A percentile compares a stretch with the other conserved stretches of the same genome.
phyloP scores from a whole-genome alignment of 1,139 yeast species.

The Geotrichum bryndzae region DNA sequence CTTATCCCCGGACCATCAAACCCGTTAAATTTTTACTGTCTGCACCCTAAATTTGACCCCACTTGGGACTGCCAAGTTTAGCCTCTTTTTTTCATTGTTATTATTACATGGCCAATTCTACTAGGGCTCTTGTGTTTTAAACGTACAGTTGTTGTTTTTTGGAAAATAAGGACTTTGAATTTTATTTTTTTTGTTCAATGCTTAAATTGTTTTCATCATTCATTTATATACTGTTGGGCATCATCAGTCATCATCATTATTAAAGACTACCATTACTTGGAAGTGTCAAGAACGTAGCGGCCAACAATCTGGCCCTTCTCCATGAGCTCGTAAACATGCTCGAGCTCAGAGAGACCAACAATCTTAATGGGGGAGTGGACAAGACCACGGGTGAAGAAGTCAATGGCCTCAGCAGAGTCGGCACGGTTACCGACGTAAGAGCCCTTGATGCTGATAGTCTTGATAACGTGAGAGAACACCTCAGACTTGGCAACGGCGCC shows the following conservation, averaged over 20 bases:
- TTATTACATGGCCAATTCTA: no score
- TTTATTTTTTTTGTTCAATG: neutral
- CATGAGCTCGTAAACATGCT: slow-evolving; percentile 58
- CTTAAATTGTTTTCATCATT: neutral
- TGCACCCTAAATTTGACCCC: no score
- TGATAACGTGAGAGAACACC: slow-evolving; percentile 61
- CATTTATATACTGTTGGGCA: neutral
- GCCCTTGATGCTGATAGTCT: slow-evolving; percentile 59
- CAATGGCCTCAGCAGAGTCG: slow-evolving; percentile 71
- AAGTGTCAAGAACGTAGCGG: slow-evolving; percentile 60
- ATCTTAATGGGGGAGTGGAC: slow-evolving; percentile 62
- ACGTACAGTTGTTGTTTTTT: no score
- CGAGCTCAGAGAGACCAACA: slow-evolving; percentile 58
- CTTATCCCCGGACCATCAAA: no score
- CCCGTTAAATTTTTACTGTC: no score
- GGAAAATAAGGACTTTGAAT: no score
- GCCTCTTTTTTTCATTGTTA: no score
- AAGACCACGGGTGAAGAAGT: slow-evolving; percentile 63
- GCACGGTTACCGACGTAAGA: slow-evolving; percentile 79
- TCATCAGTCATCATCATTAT: slow-evolving; percentile 12
- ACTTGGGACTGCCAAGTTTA: no score
- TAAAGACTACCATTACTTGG: slow-evolving; percentile 31
- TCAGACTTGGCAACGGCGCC: slow-evolving; percentile 57
- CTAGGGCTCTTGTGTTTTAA: no score
- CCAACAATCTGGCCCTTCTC: slow-evolving; percentile 68